Evolutionary conservation across 116 monocot species (phyloP).

Genomic region (Trichopus zeylanicus): DNA sequence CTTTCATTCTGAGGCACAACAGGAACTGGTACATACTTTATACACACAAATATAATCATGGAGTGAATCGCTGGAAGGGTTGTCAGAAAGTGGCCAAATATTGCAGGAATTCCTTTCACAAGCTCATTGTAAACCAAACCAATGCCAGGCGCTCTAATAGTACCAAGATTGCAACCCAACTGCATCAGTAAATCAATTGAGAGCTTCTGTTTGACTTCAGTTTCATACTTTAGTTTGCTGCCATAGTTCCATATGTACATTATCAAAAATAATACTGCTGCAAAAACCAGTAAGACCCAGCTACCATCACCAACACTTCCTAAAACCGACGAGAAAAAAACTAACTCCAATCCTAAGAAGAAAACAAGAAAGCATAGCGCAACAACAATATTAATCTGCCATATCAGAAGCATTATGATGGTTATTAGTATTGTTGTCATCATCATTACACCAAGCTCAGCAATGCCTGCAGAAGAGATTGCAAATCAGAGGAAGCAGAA

Average conservation of each 20-base stretch:
- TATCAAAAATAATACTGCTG: conserved; percentile 67
- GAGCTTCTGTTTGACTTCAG: conserved; percentile 87
- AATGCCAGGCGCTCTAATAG: conserved; percentile 93
- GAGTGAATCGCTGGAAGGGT: conserved; percentile 94
- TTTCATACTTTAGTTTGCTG: conserved; percentile 95
- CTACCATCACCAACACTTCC: conserved; percentile 77
- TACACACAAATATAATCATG: conserved; percentile 97
- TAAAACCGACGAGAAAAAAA: conserved; percentile 91
- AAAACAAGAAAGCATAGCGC: conserved; percentile 56
- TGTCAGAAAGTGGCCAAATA: conserved; percentile 91
- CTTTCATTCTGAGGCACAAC: conserved; percentile 91
- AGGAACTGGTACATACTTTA: conserved; percentile 96
- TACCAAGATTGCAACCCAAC: conserved; percentile 83
- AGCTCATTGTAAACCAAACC: conserved; percentile 93
- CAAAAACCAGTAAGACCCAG: conserved; percentile 87
- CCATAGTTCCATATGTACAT: conserved; percentile 99
- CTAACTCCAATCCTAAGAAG: conserved; percentile 74
- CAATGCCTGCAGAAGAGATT: conserved; percentile 58
- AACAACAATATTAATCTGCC: conserved; percentile 76
- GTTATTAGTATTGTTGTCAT: conserved; percentile 87
- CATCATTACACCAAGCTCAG: conserved; percentile 98
- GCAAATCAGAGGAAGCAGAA: conserved; percentile 7
- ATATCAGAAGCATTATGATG: conserved; percentile 95
- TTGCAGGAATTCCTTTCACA: conserved; percentile 87
- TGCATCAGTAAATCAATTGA: conserved; percentile 86